Evolutionary conservation across 2,329 filamentous ascomycete genomes (phyloP).

Genomic region (Colletotrichum tanaceti): DNA sequence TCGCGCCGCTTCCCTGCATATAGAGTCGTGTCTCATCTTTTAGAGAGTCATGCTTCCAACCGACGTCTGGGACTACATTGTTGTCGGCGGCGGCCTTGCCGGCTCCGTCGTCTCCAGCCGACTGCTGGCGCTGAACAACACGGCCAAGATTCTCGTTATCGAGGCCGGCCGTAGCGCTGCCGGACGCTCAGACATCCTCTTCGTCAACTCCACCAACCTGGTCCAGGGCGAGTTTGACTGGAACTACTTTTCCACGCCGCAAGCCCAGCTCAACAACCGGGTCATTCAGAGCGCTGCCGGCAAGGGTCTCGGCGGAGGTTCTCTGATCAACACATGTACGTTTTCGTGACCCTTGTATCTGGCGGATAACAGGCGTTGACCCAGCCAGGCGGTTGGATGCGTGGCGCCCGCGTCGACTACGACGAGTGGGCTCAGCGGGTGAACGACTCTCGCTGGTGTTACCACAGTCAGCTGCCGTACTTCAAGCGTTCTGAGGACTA

Average conservation of each 20-base stretch:
- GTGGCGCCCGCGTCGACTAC: constrained; percentile 58
- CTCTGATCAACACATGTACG: constrained; percentile 53
- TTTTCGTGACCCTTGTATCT: neutral
- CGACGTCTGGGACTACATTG: constrained; percentile 50
- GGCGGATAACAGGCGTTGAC: neutral
- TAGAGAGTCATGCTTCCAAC: constrained; percentile 4
- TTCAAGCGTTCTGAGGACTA: constrained; percentile 54
- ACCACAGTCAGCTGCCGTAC: constrained; percentile 59
- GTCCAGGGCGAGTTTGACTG: constrained; percentile 51
- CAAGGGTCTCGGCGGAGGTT: constrained; percentile 56
- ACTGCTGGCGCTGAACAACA: constrained; percentile 44
- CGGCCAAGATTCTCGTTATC: constrained; percentile 51
- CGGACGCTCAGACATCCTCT: constrained; percentile 45
- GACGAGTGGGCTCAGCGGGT: constrained; percentile 54
- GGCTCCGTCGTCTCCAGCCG: constrained; percentile 52
- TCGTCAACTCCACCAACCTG: constrained; percentile 46
- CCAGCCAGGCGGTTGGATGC: constrained; percentile 53
- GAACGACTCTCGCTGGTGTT: constrained; percentile 57
- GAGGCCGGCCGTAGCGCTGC: constrained; percentile 52
- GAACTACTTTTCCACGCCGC: constrained; percentile 50
- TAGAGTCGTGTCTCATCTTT: too few relatives aligned
- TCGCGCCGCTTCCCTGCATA: constrained; percentile 11
- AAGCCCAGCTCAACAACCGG: constrained; percentile 44
- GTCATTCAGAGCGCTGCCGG: constrained; percentile 46
- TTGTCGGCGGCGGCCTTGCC: constrained; percentile 54